Base-by-base conservation (phyloP, 1,284 basidiomycete species). In the Fomitopsis pinicola region DNA sequence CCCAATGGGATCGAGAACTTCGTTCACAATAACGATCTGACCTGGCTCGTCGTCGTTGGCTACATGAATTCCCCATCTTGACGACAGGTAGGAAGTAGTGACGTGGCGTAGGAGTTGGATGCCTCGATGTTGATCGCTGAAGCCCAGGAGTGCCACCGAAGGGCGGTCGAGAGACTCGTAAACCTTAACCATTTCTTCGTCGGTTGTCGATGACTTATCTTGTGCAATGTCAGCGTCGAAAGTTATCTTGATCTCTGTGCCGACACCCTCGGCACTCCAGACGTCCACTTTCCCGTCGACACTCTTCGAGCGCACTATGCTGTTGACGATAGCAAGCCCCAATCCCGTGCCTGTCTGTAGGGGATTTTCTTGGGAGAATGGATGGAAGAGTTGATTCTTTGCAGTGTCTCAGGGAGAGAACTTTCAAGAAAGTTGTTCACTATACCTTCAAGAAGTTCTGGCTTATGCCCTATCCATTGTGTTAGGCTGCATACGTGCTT, bases 271-370 rank as follows among this genome's bases (percentile, higher is more conserved):
- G 59, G 92, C 87, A 66, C 91, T 94, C 85, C 88, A 87, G 8
- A 95, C 92, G 66, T 95, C 92, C 53, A 93, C 87, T 70, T 94
- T 94, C 61, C 96, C 96, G 55, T 89, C 86, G 61, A 97, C 87
- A 61, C 89, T 91, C 42, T 93, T 89, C 14, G 93, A 94, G 28
- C 87, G 87, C 36, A 97, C 87, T 61, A 95, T 95, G 68, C 91
- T 95, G 79, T 94, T 95, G 72, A 98, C 96, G 67, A 98, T 98
- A 26, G 96, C 95, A 26, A 98, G 85, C n/a, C 96, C 96, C 2
- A 98, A 83, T 17, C 96, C 96, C 0, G 96, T 98, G 1, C 96
- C 96, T 1, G 94, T 90, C 69, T 97, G 94, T 9, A 94, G 73
- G 1, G 93, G 91, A 68, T 95, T 94, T 73, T 93, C 91, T 78